A percentile compares a stretch with the other conserved stretches of the same genome.
Conservation (phyloP, 106 monocot genomes). For the Vanilla planifolia region DNA sequence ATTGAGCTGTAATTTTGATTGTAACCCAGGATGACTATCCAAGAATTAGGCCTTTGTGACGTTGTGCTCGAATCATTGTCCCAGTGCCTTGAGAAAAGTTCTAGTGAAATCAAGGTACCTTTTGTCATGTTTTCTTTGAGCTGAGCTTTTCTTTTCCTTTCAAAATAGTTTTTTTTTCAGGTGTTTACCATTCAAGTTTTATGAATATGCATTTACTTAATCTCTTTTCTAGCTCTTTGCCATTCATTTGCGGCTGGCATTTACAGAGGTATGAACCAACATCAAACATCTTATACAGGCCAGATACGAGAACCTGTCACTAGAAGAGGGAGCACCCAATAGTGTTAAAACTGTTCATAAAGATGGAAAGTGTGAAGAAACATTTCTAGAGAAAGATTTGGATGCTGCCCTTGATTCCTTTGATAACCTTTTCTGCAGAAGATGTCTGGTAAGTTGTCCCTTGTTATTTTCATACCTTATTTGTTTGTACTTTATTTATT, state of each 20-base stretch:
- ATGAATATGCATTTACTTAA: conserved; percentile 11
- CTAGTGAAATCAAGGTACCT: conserved; percentile 66
- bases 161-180: background rate
- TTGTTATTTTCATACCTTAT: conserved; percentile 3
- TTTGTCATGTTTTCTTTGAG: background rate
- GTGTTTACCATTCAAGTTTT: conserved; percentile 3
- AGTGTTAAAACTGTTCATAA: conserved; percentile 29
- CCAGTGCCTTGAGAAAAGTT: conserved; percentile 47
- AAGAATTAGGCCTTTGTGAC: conserved; percentile 71
- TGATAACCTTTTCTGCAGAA: conserved; percentile 92
- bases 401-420: conserved; percentile 96
- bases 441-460: conserved; percentile 61
- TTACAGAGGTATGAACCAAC: conserved; percentile 31
- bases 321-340: conserved; percentile 26
- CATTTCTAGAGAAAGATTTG: conserved; percentile 76
- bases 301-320: conserved; percentile 53
- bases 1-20: conserved; percentile 2
- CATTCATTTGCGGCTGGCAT: conserved; percentile 30
- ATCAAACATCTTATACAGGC: conserved; percentile 68
- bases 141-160: background rate
- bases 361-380: conserved; percentile 33
- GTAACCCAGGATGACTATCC: conserved; percentile 58
- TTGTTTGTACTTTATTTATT: conserved; percentile 5
- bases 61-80: conserved; percentile 45
- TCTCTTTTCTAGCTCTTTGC: conserved; percentile 28